phyloP scores from a whole-genome alignment of 2,329 filamentous ascomycete genomes.

The Aspergillus caelatus region DNA sequence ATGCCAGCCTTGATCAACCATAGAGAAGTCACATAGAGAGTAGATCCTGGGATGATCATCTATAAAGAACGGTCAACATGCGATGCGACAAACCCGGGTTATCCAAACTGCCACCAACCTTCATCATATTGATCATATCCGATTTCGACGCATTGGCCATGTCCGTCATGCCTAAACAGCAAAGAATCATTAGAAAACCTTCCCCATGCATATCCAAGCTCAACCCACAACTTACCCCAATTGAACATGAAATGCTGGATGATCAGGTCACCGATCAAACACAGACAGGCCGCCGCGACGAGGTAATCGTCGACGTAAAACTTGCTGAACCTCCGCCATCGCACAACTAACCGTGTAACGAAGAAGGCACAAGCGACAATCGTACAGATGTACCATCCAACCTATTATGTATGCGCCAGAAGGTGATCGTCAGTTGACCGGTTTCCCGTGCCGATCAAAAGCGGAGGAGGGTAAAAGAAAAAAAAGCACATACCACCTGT shows the following conservation, averaged over 20 bases:
- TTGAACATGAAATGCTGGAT: conserved; percentile 28
- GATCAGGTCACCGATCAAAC: conserved; percentile 21
- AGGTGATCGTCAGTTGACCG: background rate
- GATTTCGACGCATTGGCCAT: conserved; percentile 12
- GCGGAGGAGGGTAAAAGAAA: background rate
- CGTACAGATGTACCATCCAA: conserved; percentile 25
- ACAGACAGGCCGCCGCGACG: conserved; percentile 14
- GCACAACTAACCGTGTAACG: conserved; percentile 17
- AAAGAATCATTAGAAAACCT: background rate
- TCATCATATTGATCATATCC: conserved; percentile 21
- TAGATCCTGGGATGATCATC: conserved; percentile 28
- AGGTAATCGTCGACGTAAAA: conserved; percentile 23
- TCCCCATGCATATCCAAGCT: background rate
- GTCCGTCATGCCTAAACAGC: conserved; percentile 21
- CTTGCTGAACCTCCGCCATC: conserved; percentile 18
- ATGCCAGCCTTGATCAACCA: conserved; percentile 26
- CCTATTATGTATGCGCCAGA: conserved; percentile 7
- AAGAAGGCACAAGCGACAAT: conserved; percentile 19
- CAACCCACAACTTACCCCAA: conserved; percentile 12
- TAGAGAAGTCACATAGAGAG: conserved; percentile 25
- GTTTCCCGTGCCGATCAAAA: background rate
- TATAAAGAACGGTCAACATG: background rate
- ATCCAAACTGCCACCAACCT: conserved; percentile 11
- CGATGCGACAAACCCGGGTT: background rate
- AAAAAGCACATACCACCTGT: conserved; percentile 21